Evolutionary conservation across 352 stramenopile species (phyloP).

Genomic region (Globisporangium abappressorium): DNA sequence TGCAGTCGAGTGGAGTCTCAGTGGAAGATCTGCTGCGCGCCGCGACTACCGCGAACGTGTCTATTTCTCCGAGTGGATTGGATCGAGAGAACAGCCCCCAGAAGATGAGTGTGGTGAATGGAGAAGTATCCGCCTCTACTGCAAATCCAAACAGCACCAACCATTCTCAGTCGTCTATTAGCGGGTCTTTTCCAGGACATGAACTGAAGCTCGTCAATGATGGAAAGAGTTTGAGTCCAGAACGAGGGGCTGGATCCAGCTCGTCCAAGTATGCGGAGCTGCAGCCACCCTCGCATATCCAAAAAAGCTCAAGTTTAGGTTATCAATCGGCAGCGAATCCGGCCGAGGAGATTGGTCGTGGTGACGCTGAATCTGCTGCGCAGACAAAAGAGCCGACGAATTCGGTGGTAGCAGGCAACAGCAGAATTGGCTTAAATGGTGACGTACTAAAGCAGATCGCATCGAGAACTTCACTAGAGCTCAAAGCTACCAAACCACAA

Average conservation of each 20-base stretch:
- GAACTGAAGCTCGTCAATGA: neutral
- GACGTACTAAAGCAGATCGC: neutral
- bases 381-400: neutral
- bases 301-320: neutral
- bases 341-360: neutral
- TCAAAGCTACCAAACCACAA: neutral
- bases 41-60: constrained; percentile 44
- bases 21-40: constrained; percentile 71
- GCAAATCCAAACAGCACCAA: neutral
- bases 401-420: too few relatives aligned
- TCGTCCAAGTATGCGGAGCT: constrained; percentile 7
- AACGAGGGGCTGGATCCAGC: neutral
- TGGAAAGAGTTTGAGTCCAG: neutral
- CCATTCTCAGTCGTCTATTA: neutral
- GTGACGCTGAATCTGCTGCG: neutral
- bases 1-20: constrained; percentile 56
- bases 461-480: neutral
- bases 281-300: constrained; percentile 6
- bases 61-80: constrained; percentile 21
- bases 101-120: neutral
- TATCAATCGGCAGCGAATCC: neutral
- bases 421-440: neutral
- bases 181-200: neutral
- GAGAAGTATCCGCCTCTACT: neutral
- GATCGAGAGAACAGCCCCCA: neutral